Evolutionary conservation across 1,284 basidiomycete species (phyloP).

Genomic region (Polyporus tsugae): DNA sequence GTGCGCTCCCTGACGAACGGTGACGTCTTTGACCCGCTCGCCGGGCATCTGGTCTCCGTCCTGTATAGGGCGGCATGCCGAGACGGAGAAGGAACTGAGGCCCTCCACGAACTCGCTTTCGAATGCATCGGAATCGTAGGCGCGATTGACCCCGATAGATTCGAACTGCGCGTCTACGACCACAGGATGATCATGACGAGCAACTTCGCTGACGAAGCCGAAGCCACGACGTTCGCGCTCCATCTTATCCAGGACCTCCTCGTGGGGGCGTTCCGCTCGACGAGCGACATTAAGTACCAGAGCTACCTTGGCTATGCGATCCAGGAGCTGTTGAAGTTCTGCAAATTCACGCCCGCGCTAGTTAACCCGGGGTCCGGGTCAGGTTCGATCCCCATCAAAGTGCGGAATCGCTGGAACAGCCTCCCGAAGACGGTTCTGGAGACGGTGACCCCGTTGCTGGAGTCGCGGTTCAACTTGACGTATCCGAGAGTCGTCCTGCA

Average conservation of each 20-base stretch:
- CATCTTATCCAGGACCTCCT: conserved; percentile 90
- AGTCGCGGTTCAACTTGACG: conserved; percentile 70
- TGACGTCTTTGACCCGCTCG: conserved; percentile 84
- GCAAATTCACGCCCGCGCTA: conserved; percentile 83
- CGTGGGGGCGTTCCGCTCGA: conserved; percentile 92
- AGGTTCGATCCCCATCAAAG: conserved; percentile 67
- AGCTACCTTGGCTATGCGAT: conserved; percentile 91
- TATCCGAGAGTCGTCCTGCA: conserved; percentile 47
- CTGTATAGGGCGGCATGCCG: conserved; percentile 80
- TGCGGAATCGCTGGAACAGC: conserved; percentile 78
- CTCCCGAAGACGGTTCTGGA: conserved; percentile 89
- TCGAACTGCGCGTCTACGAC: conserved; percentile 73
- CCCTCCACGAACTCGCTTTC: conserved; percentile 76
- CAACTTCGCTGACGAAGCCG: conserved; percentile 87
- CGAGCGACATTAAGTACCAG: conserved; percentile 95
- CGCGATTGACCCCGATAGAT: conserved; percentile 95
- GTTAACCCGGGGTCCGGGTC: conserved; percentile 56
- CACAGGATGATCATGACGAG: conserved; percentile 77
- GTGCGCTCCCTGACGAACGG: conserved; percentile 76
- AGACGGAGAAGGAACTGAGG: conserved; percentile 80
- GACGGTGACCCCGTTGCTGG: conserved; percentile 89
- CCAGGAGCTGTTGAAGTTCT: conserved; percentile 91
- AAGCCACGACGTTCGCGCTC: conserved; percentile 84
- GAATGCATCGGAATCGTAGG: conserved; percentile 96
- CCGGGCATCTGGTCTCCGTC: conserved; percentile 76